These are phyloP conservation scores for Trichophyton benhamiae DNA, from an alignment of 2,329 filamentous ascomycete species.

Conservation along the genomic window DNA sequence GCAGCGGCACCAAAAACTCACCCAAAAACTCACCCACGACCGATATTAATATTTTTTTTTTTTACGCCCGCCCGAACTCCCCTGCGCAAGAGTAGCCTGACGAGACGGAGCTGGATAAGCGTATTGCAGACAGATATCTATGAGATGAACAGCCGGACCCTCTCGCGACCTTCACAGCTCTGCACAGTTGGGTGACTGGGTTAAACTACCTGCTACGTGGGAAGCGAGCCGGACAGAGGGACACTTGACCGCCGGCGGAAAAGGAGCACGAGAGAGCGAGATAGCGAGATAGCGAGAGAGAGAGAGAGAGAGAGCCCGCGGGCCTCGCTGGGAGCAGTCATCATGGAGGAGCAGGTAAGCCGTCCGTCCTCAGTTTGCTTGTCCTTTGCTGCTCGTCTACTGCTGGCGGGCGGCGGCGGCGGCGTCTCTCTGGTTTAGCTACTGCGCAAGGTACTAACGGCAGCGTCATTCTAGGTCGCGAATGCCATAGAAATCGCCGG, in stretches of 20 bases:
- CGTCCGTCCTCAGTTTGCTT: neutral
- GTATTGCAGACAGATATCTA: neutral
- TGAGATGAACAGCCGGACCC: neutral
- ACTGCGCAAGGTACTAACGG: neutral
- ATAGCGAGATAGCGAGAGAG: neutral
- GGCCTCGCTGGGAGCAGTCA: conserved; percentile 21
- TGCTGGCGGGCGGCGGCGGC: conserved; percentile 3
- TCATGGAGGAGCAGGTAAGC: conserved; percentile 36
- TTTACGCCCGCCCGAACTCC: no score
- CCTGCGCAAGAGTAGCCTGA: no score
- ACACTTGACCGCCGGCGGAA: neutral
- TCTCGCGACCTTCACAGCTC: neutral
- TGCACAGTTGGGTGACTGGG: conserved; percentile 1
- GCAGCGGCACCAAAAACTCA: conserved; percentile 1
- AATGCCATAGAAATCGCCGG: conserved; percentile 92
- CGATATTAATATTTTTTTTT: no score
- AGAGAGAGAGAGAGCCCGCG: neutral
- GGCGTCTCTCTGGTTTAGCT: neutral
- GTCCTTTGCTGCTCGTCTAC: neutral
- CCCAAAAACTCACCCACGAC: no score
- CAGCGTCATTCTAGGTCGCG: conserved; percentile 53
- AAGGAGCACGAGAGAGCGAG: neutral
- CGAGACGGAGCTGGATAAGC: no score
- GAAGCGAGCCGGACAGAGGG: neutral
- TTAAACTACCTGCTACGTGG: neutral